Base-by-base conservation (phyloP, 108 stramenopile genomes). In the Ochromonas danica region DNA sequence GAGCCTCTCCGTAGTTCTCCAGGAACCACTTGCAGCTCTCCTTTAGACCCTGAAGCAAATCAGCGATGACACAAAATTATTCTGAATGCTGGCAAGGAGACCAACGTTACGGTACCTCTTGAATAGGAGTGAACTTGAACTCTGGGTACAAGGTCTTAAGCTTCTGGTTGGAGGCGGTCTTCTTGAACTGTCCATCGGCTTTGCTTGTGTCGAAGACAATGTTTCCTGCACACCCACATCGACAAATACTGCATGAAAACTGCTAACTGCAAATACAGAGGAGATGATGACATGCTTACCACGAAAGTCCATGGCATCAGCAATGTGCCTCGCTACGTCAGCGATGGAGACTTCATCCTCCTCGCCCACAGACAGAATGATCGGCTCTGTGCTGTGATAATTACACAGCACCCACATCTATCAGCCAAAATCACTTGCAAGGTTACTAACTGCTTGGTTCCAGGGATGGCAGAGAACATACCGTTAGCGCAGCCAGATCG, bases 161-260 rank as follows among this genome's bases (percentile, higher is more conserved):
- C 85, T 94, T 96, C 42, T 87, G 91, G 85, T 98, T 98, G 82
- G 88, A 85, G 3, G 96, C 96, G 39, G 98, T 98, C 90, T 98
- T 98, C 90, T 97, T 97, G 88, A 91, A 94, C 85, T 98, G 98
- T 40, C 98, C 98, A 86, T 98, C 98, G 22, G 93, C 89, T 89
- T 98, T 95, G 72, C 79, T 80, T 22, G 91, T 91, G 85, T 96
- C 94, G 81, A 96, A 97, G 0, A 91, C 79, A 43, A 95, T 87
- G 70, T 93, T 90, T 28, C 93, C 65, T 28, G n/a, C n/a, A n/a
- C n/a, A n/a, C n/a, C n/a, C n/a, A n/a, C 40, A 1, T 0, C 27
- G 6, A 36, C 33, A 3, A 42, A 74, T 92, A 40, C 22, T 31
- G 70, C 70, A 22, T 70, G 72, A 45, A 45, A 0, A 77, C 61